Base-by-base conservation (phyloP, 2,329 filamentous ascomycete species). In the Dothistroma septosporum region DNA sequence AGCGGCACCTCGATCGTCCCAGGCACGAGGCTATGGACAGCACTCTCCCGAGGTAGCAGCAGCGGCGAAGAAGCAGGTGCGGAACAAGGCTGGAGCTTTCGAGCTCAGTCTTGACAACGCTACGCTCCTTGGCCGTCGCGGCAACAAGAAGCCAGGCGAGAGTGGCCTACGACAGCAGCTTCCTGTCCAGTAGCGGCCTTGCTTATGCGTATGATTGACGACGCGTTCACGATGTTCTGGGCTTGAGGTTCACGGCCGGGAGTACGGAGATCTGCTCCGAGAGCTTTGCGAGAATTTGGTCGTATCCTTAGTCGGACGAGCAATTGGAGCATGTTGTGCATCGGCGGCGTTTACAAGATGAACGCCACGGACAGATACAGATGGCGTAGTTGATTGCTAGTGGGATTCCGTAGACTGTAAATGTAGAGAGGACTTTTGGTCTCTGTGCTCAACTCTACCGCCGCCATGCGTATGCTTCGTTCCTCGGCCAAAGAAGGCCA, bases 21-120 rank as follows among this genome's bases (percentile, higher is more conserved):
- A 85, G 62, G 74, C 75, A 56, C 85, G 82, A 66, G 92, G 92
- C 0, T 97, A 96, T 69, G 92, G 92, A 1, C 92, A 96, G 73
- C 93, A 97, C 72, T 93, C 89, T 57, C 85, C 92, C 0, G 82
- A 88, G 0, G 89, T 97, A 0, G 90, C 92, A 0, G 88, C 90
- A 0, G 92, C 92, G 0, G 92, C 91, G 3, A 88, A 89, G 69
- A 87, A 90, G 70, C 91, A 91, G 71, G 91, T 94, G 60, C 83
- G 82, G 64, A 86, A 89, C 68, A 90, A 88, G 75, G 67, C 70
- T 11, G 92, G 91, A 33, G 87, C 89, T 0, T 99, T 99, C 68
- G 94, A 99, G 76, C 83, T 99, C 52, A 97, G 87, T 72, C 79
- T 99, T 41, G 91, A 96, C 66, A 94, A 94, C 59, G 90, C 94